A percentile compares a stretch with the other conserved stretches of the same genome.
Conservation (phyloP, 2,329 filamentous ascomycete genomes). For the Exutisphaerella laricina region DNA sequence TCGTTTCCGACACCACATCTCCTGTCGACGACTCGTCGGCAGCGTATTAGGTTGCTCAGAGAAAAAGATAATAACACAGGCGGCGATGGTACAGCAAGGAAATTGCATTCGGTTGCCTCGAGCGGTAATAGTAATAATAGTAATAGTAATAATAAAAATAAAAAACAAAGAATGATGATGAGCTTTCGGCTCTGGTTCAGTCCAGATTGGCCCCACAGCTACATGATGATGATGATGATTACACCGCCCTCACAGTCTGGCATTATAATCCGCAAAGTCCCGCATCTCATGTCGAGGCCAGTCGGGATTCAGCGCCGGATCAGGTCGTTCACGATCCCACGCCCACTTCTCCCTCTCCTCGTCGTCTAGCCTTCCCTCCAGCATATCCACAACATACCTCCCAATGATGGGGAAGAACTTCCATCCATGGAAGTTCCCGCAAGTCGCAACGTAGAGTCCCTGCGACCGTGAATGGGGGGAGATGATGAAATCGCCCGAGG, state of each 20-base stretch:
- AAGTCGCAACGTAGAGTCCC: conserved; percentile 42
- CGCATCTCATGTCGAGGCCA: conserved; percentile 55
- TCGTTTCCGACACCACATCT: too few species aligned
- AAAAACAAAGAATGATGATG: too few species aligned
- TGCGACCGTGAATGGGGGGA: conserved; percentile 40
- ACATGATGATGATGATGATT: too few species aligned
- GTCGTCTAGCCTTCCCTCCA: conserved; percentile 37
- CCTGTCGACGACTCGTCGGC: too few species aligned
- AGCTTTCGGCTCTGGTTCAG: too few species aligned
- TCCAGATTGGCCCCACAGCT: too few species aligned
- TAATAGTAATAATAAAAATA: too few species aligned
- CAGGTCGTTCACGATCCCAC: conserved; percentile 56
- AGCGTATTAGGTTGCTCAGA: too few species aligned
- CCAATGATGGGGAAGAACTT: conserved; percentile 36
- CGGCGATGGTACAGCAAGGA: too few species aligned
- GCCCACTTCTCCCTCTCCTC: conserved; percentile 49
- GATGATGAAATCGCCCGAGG: conserved; percentile 50
- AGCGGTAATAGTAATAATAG: too few species aligned
- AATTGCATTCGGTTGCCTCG: too few species aligned
- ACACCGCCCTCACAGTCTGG: conserved; percentile 3
- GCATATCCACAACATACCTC: conserved; percentile 34
- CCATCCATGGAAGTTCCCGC: conserved; percentile 40
- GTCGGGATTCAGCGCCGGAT: conserved; percentile 48
- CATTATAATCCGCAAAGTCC: conserved; percentile 41
- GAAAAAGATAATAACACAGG: too few species aligned